Base-by-base conservation (phyloP, 257 asterid species). In the Primulina huaijiensis region DNA sequence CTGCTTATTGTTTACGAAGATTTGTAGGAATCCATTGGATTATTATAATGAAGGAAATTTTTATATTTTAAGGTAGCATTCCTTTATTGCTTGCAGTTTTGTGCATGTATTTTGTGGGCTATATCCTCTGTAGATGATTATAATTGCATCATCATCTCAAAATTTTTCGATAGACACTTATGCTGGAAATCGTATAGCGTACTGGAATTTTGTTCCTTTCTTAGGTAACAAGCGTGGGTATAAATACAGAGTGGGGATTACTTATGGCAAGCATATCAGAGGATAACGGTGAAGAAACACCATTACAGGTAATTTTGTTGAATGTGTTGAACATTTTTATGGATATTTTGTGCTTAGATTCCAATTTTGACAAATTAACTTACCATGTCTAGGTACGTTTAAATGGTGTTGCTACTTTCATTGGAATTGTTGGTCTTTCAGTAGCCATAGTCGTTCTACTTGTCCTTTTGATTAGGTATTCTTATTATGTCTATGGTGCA, bases 241-340 rank as follows among this genome's bases (percentile, higher is more conserved):
- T 89, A 80, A 87, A 93, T 76, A 93, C 99, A 46, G 99, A 93
- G 79, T 93, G 97, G 97, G 99, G 99, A 60, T 76, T 93, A 72
- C 87, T 93, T 62, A 93, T 93, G 99, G 97, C 97, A 16, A 93
- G 99, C 78, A 93, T 93, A 73, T 86, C 97, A 8, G 98, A 93
- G 78, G 98, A 93, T 80, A 93, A 87, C 80, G 96, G 94, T 70
- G 99, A 93, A 88, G 99, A 93, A 81, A 93, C 99, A 70, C 96
- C 99, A 30, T 75, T 93, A 82, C 99, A 93, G 97, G 99, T 92
- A 70, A 46, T 46, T 46, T 59, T 58, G 16, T 71, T 71, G 29
- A 61, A 57, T 65, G 53, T 57, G 61, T 68, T 64, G 21, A 50
- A 67, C 69, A 68, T 60, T 56, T 35, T n/a, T 61, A 20, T 34